A percentile compares a stretch with the other conserved stretches of the same genome.
phyloP scores from a whole-genome alignment of 2,329 filamentous ascomycete genomes.

The Cucurbitaria berberidis region DNA sequence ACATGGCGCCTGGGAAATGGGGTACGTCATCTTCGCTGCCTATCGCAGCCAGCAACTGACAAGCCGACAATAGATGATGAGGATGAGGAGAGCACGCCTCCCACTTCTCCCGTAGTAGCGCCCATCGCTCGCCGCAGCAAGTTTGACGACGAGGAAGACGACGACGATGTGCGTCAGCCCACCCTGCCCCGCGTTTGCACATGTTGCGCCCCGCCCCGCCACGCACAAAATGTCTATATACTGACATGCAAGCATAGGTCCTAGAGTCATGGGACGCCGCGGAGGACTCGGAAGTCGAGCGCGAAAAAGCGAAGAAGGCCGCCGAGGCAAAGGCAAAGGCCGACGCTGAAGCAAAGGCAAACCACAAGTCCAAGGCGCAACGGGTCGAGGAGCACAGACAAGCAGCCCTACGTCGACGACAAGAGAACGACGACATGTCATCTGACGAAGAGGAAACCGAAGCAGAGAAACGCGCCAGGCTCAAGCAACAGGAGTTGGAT shows the following conservation, averaged over 20 bases:
- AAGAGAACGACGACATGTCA: slow-evolving; percentile 61
- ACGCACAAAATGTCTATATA: slow-evolving; percentile 9
- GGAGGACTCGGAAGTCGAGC: slow-evolving; percentile 95
- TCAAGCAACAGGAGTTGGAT: slow-evolving; percentile 82
- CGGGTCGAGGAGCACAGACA: slow-evolving; percentile 79
- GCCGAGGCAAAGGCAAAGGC: slow-evolving; percentile 87
- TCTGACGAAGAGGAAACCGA: slow-evolving; percentile 76
- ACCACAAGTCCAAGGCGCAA: slow-evolving; percentile 87
- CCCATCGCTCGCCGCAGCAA: slow-evolving; percentile 64
- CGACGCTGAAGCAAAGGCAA: slow-evolving; percentile 83
- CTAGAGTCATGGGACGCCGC: slow-evolving; percentile 96
- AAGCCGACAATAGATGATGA: slow-evolving; percentile 53
- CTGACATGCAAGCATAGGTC: slow-evolving; percentile 63
- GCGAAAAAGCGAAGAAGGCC: slow-evolving; percentile 90
- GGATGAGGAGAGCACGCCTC: slow-evolving; percentile 61
- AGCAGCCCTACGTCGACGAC: slow-evolving; percentile 64
- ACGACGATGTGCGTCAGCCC: slow-evolving; percentile 72
- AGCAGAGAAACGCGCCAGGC: slow-evolving; percentile 73
- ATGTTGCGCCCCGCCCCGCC: slow-evolving; percentile 26
- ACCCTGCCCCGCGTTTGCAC: slow-evolving; percentile 19
- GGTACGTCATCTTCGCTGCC: slow-evolving; percentile 48
- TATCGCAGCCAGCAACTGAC: slow-evolving; percentile 22
- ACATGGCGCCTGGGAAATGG: slow-evolving; percentile 50
- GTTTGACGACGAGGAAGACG: slow-evolving; percentile 91
- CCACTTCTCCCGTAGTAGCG: slow-evolving; percentile 56